These are phyloP conservation scores for Colletotrichum limetticola DNA, from an alignment of 2,329 filamentous ascomycete genomes.

Conservation along the genomic window DNA sequence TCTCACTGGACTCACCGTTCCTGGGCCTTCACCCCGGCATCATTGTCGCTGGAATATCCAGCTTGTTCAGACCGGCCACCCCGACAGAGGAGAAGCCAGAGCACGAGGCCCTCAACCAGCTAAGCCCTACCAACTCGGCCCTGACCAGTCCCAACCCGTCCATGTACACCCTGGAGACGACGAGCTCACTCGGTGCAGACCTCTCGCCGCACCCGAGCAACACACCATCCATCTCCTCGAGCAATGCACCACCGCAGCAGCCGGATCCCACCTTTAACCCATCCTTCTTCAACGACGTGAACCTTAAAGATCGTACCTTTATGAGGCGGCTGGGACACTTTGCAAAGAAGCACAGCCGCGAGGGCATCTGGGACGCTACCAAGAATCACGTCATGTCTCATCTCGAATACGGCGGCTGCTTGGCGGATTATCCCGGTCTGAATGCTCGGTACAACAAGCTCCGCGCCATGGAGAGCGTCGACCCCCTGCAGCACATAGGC, in stretches of 20 bases:
- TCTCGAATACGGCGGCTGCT: constrained; percentile 82
- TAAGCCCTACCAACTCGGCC: constrained; percentile 32
- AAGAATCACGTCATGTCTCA: constrained; percentile 82
- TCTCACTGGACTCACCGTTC: constrained; percentile 88
- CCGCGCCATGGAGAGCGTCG: constrained; percentile 76
- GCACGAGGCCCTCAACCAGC: constrained; percentile 19
- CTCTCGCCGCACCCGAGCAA: constrained; percentile 34
- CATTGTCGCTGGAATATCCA: constrained; percentile 82
- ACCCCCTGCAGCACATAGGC: constrained; percentile 57
- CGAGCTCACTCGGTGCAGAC: constrained; percentile 36
- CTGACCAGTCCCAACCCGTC: constrained; percentile 40
- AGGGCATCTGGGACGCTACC: constrained; percentile 76
- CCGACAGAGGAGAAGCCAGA: constrained; percentile 40
- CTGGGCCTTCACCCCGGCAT: constrained; percentile 91
- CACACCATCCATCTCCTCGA: constrained; percentile 22
- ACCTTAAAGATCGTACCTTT: constrained; percentile 75
- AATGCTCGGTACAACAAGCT: constrained; percentile 76
- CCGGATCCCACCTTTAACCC: constrained; percentile 79
- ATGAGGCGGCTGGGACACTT: constrained; percentile 79
- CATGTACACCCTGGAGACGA: constrained; percentile 38
- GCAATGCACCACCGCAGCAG: constrained; percentile 32
- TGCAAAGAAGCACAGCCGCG: constrained; percentile 79
- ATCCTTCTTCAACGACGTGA: constrained; percentile 78
- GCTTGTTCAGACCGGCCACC: constrained; percentile 71
- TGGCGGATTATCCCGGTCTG: constrained; percentile 80